These are phyloP conservation scores for Luffa aegyptiaca DNA, from an alignment of 306 rosid species.

Conservation along the genomic window DNA sequence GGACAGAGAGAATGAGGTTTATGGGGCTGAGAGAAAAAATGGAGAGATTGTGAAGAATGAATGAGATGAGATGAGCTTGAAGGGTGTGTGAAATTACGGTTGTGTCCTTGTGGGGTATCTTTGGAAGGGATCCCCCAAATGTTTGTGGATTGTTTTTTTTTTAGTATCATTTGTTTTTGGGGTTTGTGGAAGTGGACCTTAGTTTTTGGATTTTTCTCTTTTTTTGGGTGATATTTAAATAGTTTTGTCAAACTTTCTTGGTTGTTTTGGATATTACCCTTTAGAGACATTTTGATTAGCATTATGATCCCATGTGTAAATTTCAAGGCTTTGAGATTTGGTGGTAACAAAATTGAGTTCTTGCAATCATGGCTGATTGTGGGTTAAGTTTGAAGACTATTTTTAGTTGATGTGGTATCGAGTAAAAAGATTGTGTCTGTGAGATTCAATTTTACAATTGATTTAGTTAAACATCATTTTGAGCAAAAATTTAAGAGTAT, in stretches of 20 bases:
- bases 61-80: neutral
- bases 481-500: neutral
- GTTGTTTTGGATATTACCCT: neutral
- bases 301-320: neutral
- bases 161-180: neutral
- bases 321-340: neutral
- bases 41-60: slow-evolving; percentile 13
- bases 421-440: no score
- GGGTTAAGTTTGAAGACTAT: neutral
- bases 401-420: no score
- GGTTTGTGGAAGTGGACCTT: neutral
- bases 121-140: neutral
- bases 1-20: neutral
- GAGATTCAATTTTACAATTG: neutral
- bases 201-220: neutral
- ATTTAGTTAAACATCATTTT: no score
- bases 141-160: neutral
- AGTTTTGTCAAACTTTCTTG: neutral
- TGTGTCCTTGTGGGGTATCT: slow-evolving; percentile 39
- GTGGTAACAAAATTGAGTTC: neutral
- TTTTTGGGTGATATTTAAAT: neutral
- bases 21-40: neutral
- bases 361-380: neutral
- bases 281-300: neutral
- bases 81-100: slow-evolving; percentile 12